phyloP scores from a whole-genome alignment of 441 rosid species.

The Adansonia gregorii region DNA sequence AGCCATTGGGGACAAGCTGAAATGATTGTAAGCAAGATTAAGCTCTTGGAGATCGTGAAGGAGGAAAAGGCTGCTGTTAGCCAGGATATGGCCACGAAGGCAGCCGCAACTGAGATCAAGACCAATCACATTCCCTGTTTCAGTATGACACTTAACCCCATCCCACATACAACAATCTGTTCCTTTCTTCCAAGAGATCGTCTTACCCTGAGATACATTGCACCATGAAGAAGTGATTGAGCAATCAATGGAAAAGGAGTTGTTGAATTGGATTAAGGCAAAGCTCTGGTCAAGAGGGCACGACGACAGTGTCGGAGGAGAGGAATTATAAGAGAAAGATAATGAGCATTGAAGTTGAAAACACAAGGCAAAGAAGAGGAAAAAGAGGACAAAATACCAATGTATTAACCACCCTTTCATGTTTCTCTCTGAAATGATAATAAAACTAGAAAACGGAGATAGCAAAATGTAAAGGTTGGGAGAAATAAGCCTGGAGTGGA shows the following conservation, averaged over 20 bases:
- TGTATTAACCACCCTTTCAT: neutral
- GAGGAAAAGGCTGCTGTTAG: no score
- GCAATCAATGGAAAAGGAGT: neutral
- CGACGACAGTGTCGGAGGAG: neutral
- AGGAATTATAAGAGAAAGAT: neutral
- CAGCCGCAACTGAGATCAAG: neutral
- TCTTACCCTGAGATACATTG: neutral
- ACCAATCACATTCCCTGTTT: neutral
- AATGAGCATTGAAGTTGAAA: no score
- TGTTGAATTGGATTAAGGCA: constrained; percentile 9
- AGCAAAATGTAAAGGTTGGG: neutral
- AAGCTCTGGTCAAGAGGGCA: neutral
- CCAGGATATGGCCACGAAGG: no score
- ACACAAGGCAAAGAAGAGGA: neutral
- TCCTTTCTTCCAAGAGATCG: constrained; percentile 1
- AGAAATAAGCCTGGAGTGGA: neutral
- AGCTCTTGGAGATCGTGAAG: no score
- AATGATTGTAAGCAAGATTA: neutral
- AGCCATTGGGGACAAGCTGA: neutral
- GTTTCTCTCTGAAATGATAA: neutral
- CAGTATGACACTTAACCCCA: constrained; percentile 7
- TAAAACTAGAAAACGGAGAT: no score
- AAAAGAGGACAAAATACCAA: neutral
- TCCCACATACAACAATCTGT: constrained; percentile 20
- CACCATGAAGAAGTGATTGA: neutral